Percentiles rank a stretch among this genome's conserved stretches.
Conservation (phyloP, 495 filamentous ascomycete genomes). For the Tuber borchii region DNA sequence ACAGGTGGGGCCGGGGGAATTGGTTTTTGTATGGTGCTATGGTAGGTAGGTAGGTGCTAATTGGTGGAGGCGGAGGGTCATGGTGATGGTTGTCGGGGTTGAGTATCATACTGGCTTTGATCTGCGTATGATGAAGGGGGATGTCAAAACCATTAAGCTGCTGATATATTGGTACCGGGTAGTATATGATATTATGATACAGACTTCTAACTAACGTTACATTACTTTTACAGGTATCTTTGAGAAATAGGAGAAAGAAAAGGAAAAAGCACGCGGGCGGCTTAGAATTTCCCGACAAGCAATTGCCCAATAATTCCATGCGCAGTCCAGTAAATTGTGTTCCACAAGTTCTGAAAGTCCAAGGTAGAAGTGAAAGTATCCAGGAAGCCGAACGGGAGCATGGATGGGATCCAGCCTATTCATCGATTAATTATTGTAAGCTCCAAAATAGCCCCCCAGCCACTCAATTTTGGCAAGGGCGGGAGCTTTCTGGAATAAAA, state of each 20-base stretch:
- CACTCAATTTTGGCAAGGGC: background rate
- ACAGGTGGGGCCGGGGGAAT: background rate
- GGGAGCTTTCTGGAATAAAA: background rate
- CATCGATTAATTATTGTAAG: background rate
- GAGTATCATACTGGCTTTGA: background rate
- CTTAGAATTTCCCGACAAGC: constrained; percentile 63
- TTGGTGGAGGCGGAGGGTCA: background rate
- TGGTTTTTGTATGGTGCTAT: background rate
- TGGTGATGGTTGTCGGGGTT: background rate
- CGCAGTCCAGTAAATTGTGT: constrained; percentile 62
- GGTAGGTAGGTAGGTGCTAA: background rate
- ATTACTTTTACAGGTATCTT: background rate
- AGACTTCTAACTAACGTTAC: background rate
- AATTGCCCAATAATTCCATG: constrained; percentile 68
- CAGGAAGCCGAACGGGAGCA: constrained; percentile 80
- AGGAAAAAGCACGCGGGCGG: background rate
- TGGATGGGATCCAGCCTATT: constrained; percentile 72
- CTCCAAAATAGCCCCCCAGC: background rate
- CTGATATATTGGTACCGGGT: background rate
- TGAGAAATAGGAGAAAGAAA: background rate
- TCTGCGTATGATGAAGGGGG: background rate
- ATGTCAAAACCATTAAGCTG: background rate
- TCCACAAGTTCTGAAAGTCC: constrained; percentile 72
- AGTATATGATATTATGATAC: background rate
- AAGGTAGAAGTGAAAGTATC: constrained; percentile 69